Conservation (phyloP, 768 basidiomycete genomes). For the Kondoa malvinella region DNA sequence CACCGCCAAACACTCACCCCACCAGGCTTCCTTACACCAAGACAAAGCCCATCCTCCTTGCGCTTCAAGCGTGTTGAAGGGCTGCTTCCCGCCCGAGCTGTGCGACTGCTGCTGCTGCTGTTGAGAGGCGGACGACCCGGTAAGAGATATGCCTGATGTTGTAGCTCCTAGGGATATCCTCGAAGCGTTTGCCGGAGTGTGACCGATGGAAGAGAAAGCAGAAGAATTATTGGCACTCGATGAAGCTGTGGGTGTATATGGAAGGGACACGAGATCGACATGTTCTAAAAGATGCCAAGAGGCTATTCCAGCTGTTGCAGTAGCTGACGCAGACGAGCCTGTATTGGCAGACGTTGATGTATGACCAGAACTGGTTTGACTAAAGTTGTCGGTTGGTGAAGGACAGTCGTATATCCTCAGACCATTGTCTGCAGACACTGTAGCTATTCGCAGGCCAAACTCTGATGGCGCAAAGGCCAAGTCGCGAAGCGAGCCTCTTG, state of each 20-base stretch:
- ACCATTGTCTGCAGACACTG: conserved; percentile 70
- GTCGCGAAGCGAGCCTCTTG: conserved; percentile 64
- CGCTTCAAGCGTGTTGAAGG: conserved; percentile 51
- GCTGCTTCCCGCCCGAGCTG: conserved; percentile 43
- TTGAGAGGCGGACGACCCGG: conserved; percentile 36
- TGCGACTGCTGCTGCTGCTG: conserved; percentile 46
- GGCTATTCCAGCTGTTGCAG: conserved; percentile 34
- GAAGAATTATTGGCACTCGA: conserved; percentile 5
- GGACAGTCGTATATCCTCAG: conserved; percentile 81
- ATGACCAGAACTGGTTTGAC: neutral
- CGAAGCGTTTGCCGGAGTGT: conserved; percentile 1
- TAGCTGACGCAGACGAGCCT: conserved; percentile 7
- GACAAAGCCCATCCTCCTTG: conserved; percentile 83
- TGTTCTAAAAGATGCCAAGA: conserved; percentile 62
- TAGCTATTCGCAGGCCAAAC: conserved; percentile 66
- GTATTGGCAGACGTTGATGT: neutral
- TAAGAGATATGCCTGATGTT: conserved; percentile 32
- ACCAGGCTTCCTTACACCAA: conserved; percentile 92
- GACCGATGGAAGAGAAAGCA: conserved; percentile 4
- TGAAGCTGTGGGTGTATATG: conserved; percentile 32
- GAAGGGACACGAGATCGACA: conserved; percentile 50
- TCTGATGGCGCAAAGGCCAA: conserved; percentile 76
- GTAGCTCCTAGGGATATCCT: neutral
- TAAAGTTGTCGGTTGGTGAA: conserved; percentile 33
- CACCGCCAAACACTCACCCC: conserved; percentile 77